A percentile compares a stretch with the other conserved stretches of the same genome.
Evolutionary conservation across 768 basidiomycete genomes (phyloP).

Genomic region (Phaffia tasmanica): DNA sequence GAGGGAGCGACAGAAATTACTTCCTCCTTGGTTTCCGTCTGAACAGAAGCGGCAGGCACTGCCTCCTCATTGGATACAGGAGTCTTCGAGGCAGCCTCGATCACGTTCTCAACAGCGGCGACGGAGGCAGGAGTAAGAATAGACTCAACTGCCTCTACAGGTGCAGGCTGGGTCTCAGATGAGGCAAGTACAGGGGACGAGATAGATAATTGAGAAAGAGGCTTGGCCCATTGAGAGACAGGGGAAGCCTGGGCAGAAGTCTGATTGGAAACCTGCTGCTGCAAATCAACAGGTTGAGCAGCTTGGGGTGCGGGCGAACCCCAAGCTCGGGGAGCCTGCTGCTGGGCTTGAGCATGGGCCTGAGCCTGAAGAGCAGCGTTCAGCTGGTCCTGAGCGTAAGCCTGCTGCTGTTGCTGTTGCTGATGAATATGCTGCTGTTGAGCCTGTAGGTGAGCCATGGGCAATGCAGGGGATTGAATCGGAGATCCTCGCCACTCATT

Average conservation of each 20-base stretch:
- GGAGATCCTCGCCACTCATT: conserved; percentile 21
- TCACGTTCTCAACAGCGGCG: conserved; percentile 16
- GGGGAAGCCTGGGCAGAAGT: conserved; percentile 16
- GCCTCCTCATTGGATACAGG: conserved; percentile 30
- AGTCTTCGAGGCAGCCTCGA: conserved; percentile 21
- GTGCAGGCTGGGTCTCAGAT: conserved; percentile 23
- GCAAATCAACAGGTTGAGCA: conserved; percentile 27
- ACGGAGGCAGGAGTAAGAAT: conserved; percentile 25
- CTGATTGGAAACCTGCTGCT: conserved; percentile 27
- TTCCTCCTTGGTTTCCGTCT: conserved; percentile 19
- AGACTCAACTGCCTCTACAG: conserved; percentile 27
- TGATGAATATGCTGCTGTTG: conserved; percentile 17
- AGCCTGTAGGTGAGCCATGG: conserved; percentile 6
- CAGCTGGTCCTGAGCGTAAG: conserved; percentile 7
- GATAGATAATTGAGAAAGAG: conserved; percentile 16
- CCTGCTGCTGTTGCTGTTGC: conserved; percentile 10
- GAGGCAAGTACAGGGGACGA: conserved; percentile 30
- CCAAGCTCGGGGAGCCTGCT: conserved; percentile 29
- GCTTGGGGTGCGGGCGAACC: conserved; percentile 29
- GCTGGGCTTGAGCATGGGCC: conserved; percentile 17
- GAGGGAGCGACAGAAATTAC: conserved; percentile 44
- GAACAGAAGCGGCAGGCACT: conserved; percentile 30
- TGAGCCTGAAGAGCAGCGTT: background rate
- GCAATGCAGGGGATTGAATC: background rate
- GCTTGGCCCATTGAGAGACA: conserved; percentile 19